These are phyloP conservation scores for Pneumocystis jirovecii DNA, from an alignment of 1,139 yeast genomes.

Conservation along the genomic window DNA sequence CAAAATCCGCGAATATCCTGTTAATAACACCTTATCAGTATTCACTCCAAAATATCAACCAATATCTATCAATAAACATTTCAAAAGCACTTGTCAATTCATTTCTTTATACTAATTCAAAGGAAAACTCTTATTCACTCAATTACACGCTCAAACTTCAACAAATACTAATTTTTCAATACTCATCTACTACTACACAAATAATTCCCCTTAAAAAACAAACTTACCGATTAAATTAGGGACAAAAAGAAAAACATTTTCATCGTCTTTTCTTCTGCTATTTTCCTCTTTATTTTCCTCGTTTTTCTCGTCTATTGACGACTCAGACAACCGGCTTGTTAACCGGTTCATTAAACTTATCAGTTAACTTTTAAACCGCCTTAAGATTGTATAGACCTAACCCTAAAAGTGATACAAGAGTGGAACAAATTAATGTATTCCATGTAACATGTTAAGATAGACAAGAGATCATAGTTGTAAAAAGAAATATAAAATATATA, in stretches of 20 bases:
- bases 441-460: too few species aligned
- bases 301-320: not conserved
- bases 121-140: too few species aligned
- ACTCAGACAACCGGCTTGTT: not conserved
- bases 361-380: not conserved
- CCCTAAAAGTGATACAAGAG: too few species aligned
- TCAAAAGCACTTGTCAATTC: not conserved
- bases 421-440: too few species aligned
- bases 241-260: conserved; percentile 54
- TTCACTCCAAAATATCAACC: too few species aligned
- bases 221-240: conserved; percentile 71
- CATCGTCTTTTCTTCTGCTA: not conserved
- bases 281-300: not conserved
- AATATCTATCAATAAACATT: not conserved
- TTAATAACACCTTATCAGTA: not conserved
- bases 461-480: too few species aligned
- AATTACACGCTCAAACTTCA: too few species aligned
- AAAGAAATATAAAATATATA: too few species aligned
- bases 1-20: conserved; percentile 49
- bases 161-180: too few species aligned
- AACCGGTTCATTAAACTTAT: not conserved
- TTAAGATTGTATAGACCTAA: not conserved
- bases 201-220: not conserved
- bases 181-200: not conserved
- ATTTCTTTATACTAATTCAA: too few species aligned